Evolutionary conservation across 1,284 basidiomycete genomes (phyloP).

Genomic region (Rhodotorula sp.): DNA sequence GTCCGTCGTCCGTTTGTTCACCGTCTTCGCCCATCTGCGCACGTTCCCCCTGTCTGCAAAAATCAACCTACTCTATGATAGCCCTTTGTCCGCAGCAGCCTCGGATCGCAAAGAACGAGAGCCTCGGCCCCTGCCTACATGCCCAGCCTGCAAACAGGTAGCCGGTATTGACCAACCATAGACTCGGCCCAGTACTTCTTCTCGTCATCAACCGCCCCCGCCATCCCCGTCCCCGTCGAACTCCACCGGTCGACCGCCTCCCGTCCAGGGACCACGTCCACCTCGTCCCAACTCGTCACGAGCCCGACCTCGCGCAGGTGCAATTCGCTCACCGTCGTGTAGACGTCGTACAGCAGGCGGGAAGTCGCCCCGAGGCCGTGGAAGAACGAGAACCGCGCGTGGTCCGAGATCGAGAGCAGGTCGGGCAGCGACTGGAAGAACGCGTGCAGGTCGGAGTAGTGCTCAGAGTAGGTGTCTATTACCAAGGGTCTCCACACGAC

Average conservation of each 20-base stretch:
- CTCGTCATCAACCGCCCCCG: slow-evolving; percentile 3
- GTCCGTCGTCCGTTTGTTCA: too few relatives aligned
- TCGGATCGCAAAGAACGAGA: background rate
- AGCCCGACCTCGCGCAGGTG: slow-evolving; percentile 80
- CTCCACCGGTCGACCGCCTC: slow-evolving; percentile 8
- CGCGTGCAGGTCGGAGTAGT: slow-evolving; percentile 60
- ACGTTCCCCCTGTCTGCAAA: background rate
- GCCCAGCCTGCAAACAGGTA: slow-evolving; percentile 35
- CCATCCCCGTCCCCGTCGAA: slow-evolving; percentile 1
- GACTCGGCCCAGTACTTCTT: slow-evolving; percentile 36
- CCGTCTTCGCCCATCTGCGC: too few relatives aligned
- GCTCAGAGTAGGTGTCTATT: slow-evolving; percentile 46
- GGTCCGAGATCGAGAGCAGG: slow-evolving; percentile 59
- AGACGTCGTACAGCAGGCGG: slow-evolving; percentile 69
- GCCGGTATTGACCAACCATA: slow-evolving; percentile 34
- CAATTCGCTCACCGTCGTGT: slow-evolving; percentile 68
- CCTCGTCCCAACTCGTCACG: slow-evolving; percentile 68
- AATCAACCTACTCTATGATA: background rate
- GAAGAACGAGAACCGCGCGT: slow-evolving; percentile 85
- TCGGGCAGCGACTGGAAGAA: slow-evolving; percentile 84
- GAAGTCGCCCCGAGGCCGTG: slow-evolving; percentile 88
- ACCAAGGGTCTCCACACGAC: too few relatives aligned
- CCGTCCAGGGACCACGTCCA: slow-evolving; percentile 56
- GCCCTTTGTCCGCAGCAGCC: background rate
- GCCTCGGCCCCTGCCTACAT: background rate